These are phyloP conservation scores for Boletus sp. DNA, from an alignment of 1,284 basidiomycete species.

Conservation along the genomic window DNA sequence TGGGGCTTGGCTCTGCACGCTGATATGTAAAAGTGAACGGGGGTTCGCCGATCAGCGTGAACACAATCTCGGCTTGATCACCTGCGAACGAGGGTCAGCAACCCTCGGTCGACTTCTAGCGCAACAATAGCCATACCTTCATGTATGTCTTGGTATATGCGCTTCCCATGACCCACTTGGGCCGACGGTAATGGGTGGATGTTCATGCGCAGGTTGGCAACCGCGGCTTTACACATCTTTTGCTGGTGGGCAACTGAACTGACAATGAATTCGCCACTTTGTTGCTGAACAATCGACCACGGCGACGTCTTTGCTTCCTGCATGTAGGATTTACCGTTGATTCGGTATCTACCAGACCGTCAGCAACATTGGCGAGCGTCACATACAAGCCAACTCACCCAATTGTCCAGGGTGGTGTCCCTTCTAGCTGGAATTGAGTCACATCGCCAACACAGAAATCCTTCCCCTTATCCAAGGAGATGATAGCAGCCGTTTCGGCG, in stretches of 20 bases:
- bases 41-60: slow-evolving; percentile 84
- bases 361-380: slow-evolving; percentile 1
- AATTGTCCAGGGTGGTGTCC: slow-evolving; percentile 93
- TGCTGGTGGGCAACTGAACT: slow-evolving; percentile 88
- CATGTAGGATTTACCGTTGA: slow-evolving; percentile 72
- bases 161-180: slow-evolving; percentile 80
- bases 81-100: slow-evolving; percentile 40
- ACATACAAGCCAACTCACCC: slow-evolving; percentile 49
- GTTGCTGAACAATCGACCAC: slow-evolving; percentile 80
- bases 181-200: slow-evolving; percentile 87
- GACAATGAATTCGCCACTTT: slow-evolving; percentile 78
- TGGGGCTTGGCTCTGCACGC: slow-evolving; percentile 62
- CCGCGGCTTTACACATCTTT: slow-evolving; percentile 79
- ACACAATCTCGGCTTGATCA: slow-evolving; percentile 90
- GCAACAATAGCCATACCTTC: slow-evolving; percentile 55
- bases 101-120: neutral
- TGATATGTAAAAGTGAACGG: slow-evolving; percentile 96
- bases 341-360: slow-evolving; percentile 59
- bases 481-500: slow-evolving; percentile 90
- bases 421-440: slow-evolving; percentile 90
- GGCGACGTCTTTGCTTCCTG: slow-evolving; percentile 77
- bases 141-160: slow-evolving; percentile 80
- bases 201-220: slow-evolving; percentile 71
- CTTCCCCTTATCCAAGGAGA: slow-evolving; percentile 72
- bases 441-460: slow-evolving; percentile 92